These are phyloP conservation scores for Podaxis rugospora DNA, from an alignment of 768 basidiomycete species.

Conservation along the genomic window DNA sequence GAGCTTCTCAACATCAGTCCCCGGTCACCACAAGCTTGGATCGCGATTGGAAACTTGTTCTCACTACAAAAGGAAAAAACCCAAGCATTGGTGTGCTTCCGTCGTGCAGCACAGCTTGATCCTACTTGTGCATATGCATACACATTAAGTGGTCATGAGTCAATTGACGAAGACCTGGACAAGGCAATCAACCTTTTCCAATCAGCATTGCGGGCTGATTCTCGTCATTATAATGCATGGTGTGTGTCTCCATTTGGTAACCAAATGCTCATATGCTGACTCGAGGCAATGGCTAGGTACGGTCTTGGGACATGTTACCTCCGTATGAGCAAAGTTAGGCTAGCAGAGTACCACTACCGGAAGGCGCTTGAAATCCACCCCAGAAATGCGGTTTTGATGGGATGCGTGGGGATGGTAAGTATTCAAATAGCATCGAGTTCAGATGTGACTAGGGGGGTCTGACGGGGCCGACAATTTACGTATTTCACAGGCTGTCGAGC, in stretches of 20 bases:
- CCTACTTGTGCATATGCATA: slow-evolving; percentile 92
- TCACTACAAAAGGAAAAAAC: slow-evolving; percentile 91
- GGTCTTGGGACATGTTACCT: slow-evolving; percentile 97
- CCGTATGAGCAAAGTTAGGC: slow-evolving; percentile 85
- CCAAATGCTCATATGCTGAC: slow-evolving; percentile 5
- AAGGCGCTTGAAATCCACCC: slow-evolving; percentile 92
- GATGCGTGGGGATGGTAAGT: slow-evolving; percentile 95
- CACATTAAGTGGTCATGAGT: slow-evolving; percentile 96
- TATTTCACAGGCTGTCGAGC: slow-evolving; percentile 74
- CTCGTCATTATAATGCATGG: slow-evolving; percentile 98
- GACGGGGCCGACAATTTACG: slow-evolving; percentile 21
- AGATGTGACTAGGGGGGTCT: slow-evolving; percentile 17
- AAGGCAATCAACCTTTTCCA: slow-evolving; percentile 91
- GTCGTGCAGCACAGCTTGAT: slow-evolving; percentile 85
- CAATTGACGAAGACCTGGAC: slow-evolving; percentile 92
- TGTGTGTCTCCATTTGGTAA: slow-evolving; percentile 36
- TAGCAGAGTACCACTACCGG: slow-evolving; percentile 96
- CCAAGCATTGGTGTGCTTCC: slow-evolving; percentile 92
- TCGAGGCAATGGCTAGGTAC: slow-evolving; percentile 60
- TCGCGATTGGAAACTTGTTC: slow-evolving; percentile 93
- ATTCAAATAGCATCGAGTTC: slow-evolving; percentile 16
- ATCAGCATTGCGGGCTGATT: slow-evolving; percentile 85
- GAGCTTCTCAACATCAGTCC: slow-evolving; percentile 83
- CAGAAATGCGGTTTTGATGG: slow-evolving; percentile 90
- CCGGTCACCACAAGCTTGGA: slow-evolving; percentile 89